These are phyloP conservation scores for Scytalidium sp. DNA, from an alignment of 2,329 filamentous ascomycete genomes.

Conservation along the genomic window DNA sequence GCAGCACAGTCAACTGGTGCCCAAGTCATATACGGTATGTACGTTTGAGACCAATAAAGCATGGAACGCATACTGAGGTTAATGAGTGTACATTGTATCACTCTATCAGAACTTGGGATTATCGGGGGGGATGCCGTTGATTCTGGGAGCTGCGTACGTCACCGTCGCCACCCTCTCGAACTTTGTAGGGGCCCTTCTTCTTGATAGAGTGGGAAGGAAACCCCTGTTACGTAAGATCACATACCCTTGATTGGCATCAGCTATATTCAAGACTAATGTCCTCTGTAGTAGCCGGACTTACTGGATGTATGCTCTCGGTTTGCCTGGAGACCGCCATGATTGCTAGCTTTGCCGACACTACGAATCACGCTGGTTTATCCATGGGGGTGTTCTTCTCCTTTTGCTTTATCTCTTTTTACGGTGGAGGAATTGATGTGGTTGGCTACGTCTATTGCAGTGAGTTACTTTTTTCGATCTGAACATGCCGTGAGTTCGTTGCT, in stretches of 20 bases:
- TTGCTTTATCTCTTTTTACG: constrained; percentile 1
- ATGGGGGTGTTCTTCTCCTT: constrained; percentile 5
- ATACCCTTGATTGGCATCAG: not conserved
- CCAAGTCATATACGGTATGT: not conserved
- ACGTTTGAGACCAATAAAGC: not conserved
- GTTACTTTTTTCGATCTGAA: not conserved
- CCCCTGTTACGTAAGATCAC: not conserved
- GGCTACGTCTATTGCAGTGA: not conserved
- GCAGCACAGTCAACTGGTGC: not conserved
- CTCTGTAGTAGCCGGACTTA: not conserved
- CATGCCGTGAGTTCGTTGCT: not conserved
- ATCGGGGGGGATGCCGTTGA: constrained; percentile 34
- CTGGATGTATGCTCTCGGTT: not conserved
- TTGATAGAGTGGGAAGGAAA: constrained; percentile 13
- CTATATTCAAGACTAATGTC: not conserved
- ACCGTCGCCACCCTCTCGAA: constrained; percentile 38
- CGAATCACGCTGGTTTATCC: constrained; percentile 1
- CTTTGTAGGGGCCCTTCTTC: constrained; percentile 36
- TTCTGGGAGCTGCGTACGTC: constrained; percentile 41
- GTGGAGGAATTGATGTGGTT: not conserved
- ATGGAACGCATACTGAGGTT: not conserved
- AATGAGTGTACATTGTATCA: constrained; percentile 36
- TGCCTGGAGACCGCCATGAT: constrained; percentile 1
- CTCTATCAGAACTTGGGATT: constrained; percentile 35
- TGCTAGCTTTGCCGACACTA: constrained; percentile 2